Evolutionary conservation across 176 grass and related monocot species (phyloP).

Genomic region (Tillandsia fasciculata): DNA sequence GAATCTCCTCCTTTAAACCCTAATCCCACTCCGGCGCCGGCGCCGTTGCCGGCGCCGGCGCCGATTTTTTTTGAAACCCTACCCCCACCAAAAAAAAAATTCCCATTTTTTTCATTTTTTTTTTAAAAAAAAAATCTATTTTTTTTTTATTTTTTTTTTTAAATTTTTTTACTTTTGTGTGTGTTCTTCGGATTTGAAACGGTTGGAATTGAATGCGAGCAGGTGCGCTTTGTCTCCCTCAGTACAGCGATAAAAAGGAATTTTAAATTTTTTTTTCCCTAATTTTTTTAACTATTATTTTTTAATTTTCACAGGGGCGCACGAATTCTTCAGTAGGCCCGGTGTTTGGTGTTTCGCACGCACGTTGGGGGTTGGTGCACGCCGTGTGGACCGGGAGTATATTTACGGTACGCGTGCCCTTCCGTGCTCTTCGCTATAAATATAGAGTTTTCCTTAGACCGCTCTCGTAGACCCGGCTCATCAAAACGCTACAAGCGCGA

Average conservation of each 20-base stretch:
- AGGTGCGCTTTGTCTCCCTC: not conserved
- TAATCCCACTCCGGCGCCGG: not conserved
- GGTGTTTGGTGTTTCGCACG: too few relatives aligned
- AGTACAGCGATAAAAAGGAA: not conserved
- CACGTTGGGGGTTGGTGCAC: too few relatives aligned
- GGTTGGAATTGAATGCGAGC: slow-evolving; percentile 1
- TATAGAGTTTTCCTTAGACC: too few relatives aligned
- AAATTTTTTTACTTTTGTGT: not conserved
- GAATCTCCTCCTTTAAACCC: not conserved
- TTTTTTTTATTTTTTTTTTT: not conserved
- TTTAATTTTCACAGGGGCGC: not conserved
- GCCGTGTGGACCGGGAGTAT: too few relatives aligned
- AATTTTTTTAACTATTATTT: not conserved
- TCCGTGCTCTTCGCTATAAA: too few relatives aligned
- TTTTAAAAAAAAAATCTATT: not conserved
- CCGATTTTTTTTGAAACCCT: not conserved
- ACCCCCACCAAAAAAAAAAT: not conserved
- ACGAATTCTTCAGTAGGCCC: too few relatives aligned
- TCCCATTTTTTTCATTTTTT: not conserved
- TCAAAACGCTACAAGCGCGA: too few relatives aligned
- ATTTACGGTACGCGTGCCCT: too few relatives aligned
- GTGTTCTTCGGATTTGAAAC: not conserved
- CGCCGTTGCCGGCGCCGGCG: not conserved
- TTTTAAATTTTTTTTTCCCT: not conserved
- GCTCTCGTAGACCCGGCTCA: too few relatives aligned